These are phyloP conservation scores for Nitzschia sp. DNA, from an alignment of 108 stramenopile species.

Conservation along the genomic window DNA sequence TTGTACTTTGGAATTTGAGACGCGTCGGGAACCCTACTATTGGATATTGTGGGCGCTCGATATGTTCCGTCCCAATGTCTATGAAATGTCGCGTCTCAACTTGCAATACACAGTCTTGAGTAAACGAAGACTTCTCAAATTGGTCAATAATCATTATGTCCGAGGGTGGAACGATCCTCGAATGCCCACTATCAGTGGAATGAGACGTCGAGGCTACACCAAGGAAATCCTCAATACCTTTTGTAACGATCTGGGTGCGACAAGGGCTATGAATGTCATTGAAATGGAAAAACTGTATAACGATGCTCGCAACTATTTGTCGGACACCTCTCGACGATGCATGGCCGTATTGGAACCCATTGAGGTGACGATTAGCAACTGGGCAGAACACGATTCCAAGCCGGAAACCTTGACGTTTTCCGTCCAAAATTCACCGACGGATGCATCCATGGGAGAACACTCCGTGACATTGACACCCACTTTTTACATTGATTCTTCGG, in stretches of 20 bases:
- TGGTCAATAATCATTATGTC: conserved; percentile 78
- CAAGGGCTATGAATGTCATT: conserved; percentile 90
- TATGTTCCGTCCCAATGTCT: conserved; percentile 94
- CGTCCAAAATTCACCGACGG: conserved; percentile 86
- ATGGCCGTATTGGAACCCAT: conserved; percentile 94
- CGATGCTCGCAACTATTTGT: conserved; percentile 60
- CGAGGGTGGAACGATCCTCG: conserved; percentile 99
- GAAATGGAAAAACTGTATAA: conserved; percentile 84
- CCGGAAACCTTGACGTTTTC: conserved; percentile 53
- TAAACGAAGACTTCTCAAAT: conserved; percentile 94
- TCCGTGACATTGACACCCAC: conserved; percentile 72
- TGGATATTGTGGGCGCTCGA: conserved; percentile 97
- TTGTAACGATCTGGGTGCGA: conserved; percentile 96
- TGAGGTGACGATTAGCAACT: conserved; percentile 77
- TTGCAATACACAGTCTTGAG: conserved; percentile 93
- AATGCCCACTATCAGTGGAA: conserved; percentile 96
- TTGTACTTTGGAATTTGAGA: conserved; percentile 99
- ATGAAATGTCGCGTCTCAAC: conserved; percentile 92
- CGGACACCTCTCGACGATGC: conserved; percentile 73
- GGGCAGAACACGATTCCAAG: conserved; percentile 52
- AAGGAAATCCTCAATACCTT: conserved; percentile 92
- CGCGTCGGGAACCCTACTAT: conserved; percentile 95
- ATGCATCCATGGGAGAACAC: conserved; percentile 80
- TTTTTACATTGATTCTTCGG: conserved; percentile 89
- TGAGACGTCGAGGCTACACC: conserved; percentile 96